Percentiles rank a stretch among this genome's conserved stretches.
Evolutionary conservation across 2,329 filamentous ascomycete genomes (phyloP).

Genomic region (Hypoxylon sp.): DNA sequence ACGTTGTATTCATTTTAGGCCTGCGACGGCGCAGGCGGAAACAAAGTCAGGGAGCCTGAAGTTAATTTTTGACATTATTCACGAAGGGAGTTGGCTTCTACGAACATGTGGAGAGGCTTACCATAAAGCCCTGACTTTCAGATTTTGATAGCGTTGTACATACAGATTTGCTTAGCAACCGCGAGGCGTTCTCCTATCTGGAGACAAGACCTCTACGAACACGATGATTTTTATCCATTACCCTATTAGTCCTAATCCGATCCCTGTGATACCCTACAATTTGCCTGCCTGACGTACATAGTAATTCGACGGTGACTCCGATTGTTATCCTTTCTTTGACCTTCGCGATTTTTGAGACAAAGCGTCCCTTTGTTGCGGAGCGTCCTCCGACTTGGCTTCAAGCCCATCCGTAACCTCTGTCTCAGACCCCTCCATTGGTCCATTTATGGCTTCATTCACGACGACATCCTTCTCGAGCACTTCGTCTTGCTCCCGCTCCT

Average conservation of each 20-base stretch:
- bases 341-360: slow-evolving; percentile 18
- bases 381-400: slow-evolving; percentile 8
- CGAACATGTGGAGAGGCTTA: slow-evolving; percentile 19
- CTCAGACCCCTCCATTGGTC: slow-evolving; percentile 13
- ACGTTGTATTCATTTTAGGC: slow-evolving; percentile 30
- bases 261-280: slow-evolving; percentile 23
- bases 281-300: neutral
- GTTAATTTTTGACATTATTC: slow-evolving; percentile 24
- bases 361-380: slow-evolving; percentile 16
- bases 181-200: slow-evolving; percentile 13
- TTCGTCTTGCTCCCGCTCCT: slow-evolving; percentile 51
- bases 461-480: slow-evolving; percentile 47
- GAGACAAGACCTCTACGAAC: slow-evolving; percentile 15
- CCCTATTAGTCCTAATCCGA: slow-evolving; percentile 1
- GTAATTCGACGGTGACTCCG: neutral
- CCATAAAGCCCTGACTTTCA: slow-evolving; percentile 7
- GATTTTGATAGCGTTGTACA: slow-evolving; percentile 32
- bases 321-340: slow-evolving; percentile 22
- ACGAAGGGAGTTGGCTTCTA: slow-evolving; percentile 23
- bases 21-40: slow-evolving; percentile 42
- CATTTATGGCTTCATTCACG: slow-evolving; percentile 31
- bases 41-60: slow-evolving; percentile 10
- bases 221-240: slow-evolving; percentile 27
- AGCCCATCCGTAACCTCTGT: slow-evolving; percentile 3
- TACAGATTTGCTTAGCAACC: slow-evolving; percentile 28